Percentiles rank a stretch among this genome's conserved stretches.
Conservation (phyloP, 2,329 filamentous ascomycete genomes). For the Teratosphaeria gauchensis region DNA sequence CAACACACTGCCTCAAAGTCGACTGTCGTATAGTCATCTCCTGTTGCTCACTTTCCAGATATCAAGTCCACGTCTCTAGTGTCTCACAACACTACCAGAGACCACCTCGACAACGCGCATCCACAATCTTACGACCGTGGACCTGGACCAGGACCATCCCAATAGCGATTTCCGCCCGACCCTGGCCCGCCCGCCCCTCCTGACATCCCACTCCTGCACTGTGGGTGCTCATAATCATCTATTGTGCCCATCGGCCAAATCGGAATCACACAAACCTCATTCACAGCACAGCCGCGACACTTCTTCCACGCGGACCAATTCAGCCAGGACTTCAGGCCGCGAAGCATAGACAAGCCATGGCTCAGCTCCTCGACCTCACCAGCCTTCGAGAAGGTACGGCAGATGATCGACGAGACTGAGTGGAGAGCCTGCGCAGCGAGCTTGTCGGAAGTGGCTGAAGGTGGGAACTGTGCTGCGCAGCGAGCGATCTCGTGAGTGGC, state of each 20-base stretch:
- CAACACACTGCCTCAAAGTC: not conserved
- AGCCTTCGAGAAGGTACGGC: constrained; percentile 24
- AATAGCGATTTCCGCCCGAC: constrained; percentile 10
- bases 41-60: not conserved
- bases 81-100: too few species aligned
- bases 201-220: constrained; percentile 29
- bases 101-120: not conserved
- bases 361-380: constrained; percentile 5
- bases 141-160: constrained; percentile 10
- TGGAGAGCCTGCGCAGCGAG: constrained; percentile 17
- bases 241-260: constrained; percentile 52
- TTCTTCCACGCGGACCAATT: constrained; percentile 53
- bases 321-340: constrained; percentile 40
- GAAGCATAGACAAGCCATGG: constrained; percentile 25
- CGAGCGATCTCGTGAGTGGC: constrained; percentile 32
- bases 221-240: constrained; percentile 45
- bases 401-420: constrained; percentile 24
- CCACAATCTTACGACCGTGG: not conserved
- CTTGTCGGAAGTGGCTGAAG: constrained; percentile 7
- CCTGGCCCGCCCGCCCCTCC: not conserved
- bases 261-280: constrained; percentile 52
- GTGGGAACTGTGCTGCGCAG: constrained; percentile 40
- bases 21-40: not conserved
- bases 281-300: constrained; percentile 42
- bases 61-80: not conserved